Conservation (phyloP, 108 stramenopile species). For the Skeletonema tropicum region DNA sequence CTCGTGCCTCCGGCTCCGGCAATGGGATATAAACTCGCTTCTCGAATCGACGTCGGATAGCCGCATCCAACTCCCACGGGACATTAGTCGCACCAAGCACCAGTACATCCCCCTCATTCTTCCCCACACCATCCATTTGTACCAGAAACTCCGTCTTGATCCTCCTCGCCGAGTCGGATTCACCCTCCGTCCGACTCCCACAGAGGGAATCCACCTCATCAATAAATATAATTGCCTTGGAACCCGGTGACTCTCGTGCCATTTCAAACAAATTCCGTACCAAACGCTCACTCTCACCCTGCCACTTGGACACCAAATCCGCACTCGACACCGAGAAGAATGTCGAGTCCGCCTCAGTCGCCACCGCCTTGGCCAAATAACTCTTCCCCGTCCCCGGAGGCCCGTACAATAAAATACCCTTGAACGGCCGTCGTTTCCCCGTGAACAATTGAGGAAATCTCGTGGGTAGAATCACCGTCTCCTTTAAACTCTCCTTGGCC, state of each 20-base stretch:
- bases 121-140: constrained; percentile 98
- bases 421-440: constrained; percentile 92
- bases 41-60: constrained; percentile 98
- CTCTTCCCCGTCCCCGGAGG: constrained; percentile 82
- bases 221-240: constrained; percentile 94
- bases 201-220: constrained; percentile 98
- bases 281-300: constrained; percentile 97
- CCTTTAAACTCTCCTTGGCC: constrained; percentile 97
- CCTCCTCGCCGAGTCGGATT: constrained; percentile 88
- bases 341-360: constrained; percentile 97
- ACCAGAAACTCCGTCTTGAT: constrained; percentile 99
- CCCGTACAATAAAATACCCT: constrained; percentile 97
- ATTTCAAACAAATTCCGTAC: constrained; percentile 98
- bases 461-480: constrained; percentile 96
- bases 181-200: constrained; percentile 89
- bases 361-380: constrained; percentile 98
- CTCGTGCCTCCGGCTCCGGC: constrained; percentile 87
- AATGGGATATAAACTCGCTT: constrained; percentile 99
- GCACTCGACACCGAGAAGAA: constrained; percentile 98
- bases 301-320: constrained; percentile 98
- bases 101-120: constrained; percentile 78
- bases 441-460: constrained; percentile 94
- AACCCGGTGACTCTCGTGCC: constrained; percentile 90
- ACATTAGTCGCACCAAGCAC: constrained; percentile 98
- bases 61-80: constrained; percentile 99